phyloP scores from a whole-genome alignment of 2,329 filamentous ascomycete species.

The Calonectria crousiana region DNA sequence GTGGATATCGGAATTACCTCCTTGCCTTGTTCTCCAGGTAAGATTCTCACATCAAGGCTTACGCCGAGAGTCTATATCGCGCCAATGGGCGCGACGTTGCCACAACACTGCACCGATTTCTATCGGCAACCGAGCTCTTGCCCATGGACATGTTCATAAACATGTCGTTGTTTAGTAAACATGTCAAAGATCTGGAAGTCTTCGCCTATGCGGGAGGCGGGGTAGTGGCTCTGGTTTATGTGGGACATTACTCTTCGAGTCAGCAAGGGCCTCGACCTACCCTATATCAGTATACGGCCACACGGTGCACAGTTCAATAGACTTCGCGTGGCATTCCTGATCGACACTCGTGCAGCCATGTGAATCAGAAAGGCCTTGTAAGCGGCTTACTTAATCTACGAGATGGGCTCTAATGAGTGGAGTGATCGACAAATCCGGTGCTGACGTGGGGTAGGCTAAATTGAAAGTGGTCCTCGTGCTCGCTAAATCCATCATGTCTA shows the following conservation, averaged over 20 bases:
- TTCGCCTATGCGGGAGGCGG: constrained; percentile 6
- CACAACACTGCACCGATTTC: not conserved
- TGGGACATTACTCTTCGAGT: not conserved
- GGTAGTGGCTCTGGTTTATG: constrained; percentile 13
- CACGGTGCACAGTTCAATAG: constrained; percentile 18
- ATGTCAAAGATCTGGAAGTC: not conserved
- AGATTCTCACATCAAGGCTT: not conserved
- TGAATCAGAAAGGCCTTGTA: not conserved
- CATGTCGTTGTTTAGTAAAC: not conserved
- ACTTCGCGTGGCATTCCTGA: constrained; percentile 38
- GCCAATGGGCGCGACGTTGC: not conserved
- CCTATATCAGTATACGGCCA: constrained; percentile 11
- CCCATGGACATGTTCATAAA: not conserved
- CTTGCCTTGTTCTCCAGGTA: not conserved
- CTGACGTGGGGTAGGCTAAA: constrained; percentile 17
- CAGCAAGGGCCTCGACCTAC: constrained; percentile 3
- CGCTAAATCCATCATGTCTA: constrained; percentile 7
- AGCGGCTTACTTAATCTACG: constrained; percentile 11
- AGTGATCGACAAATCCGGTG: constrained; percentile 20
- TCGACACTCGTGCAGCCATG: not conserved
- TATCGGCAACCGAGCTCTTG: not conserved
- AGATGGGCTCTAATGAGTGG: constrained; percentile 17
- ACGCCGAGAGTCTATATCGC: not conserved
- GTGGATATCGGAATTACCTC: not conserved
- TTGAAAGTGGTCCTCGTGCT: constrained; percentile 13